phyloP scores from a whole-genome alignment of 2,329 filamentous ascomycete species.

The Neoarthrinium moseri region DNA sequence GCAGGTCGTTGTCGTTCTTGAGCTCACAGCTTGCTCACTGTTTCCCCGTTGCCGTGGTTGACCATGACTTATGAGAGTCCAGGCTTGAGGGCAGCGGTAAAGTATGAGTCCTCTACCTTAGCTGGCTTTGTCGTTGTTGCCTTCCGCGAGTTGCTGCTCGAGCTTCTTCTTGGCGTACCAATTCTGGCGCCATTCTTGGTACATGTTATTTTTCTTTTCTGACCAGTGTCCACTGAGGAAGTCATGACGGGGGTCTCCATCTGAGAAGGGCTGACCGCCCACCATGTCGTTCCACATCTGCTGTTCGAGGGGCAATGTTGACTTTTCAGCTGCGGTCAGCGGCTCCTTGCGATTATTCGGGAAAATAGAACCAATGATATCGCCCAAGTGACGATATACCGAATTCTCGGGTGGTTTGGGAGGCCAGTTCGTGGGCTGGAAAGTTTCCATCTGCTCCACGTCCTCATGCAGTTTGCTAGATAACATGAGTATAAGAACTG shows the following conservation, averaged over 20 bases:
- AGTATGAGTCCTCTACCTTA: no score
- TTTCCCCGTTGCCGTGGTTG: no score
- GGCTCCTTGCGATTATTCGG: not conserved
- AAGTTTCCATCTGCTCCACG: conserved; percentile 4
- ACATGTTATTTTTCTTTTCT: not conserved
- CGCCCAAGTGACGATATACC: not conserved
- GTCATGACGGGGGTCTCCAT: not conserved
- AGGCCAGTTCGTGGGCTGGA: conserved; percentile 6
- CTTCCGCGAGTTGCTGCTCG: not conserved
- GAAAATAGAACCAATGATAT: not conserved
- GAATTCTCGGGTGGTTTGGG: conserved; percentile 4
- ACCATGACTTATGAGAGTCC: no score
- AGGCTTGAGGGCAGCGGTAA: no score
- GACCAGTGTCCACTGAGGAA: conserved; percentile 2
- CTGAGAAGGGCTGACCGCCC: not conserved
- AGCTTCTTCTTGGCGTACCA: conserved; percentile 2
- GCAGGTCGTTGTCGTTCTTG: no score
- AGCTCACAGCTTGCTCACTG: no score
- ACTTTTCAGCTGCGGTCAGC: not conserved
- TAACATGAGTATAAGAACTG: not conserved
- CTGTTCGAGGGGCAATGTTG: not conserved
- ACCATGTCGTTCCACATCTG: conserved; percentile 7
- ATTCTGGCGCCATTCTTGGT: conserved; percentile 4
- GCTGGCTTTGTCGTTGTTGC: no score
- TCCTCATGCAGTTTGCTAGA: conserved; percentile 1